Evolutionary conservation across 2,329 filamentous ascomycete species (phyloP).

Genomic region (Didymella arachidicola): DNA sequence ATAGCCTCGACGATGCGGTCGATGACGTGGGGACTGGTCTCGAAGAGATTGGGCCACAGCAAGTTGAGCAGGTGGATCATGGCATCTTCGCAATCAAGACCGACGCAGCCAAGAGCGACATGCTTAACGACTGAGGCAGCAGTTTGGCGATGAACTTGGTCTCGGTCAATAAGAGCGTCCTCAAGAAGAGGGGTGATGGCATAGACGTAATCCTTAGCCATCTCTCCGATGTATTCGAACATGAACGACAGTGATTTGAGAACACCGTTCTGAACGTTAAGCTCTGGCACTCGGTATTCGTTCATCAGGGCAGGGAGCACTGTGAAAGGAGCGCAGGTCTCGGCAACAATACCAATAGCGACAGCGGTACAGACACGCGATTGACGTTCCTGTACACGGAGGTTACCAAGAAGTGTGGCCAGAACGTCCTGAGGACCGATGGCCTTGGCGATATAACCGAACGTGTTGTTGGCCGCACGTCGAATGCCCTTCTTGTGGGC

Average conservation of each 20-base stretch:
- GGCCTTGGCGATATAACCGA: conserved; percentile 98
- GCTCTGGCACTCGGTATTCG: conserved; percentile 96
- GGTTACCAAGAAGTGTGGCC: conserved; percentile 93
- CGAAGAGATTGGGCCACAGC: conserved; percentile 95
- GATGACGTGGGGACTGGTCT: conserved; percentile 97
- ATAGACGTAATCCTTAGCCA: conserved; percentile 99
- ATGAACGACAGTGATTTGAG: conserved; percentile 96
- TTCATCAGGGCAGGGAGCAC: conserved; percentile 99
- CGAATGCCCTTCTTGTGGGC: conserved; percentile 99
- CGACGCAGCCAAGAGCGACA: conserved; percentile 95
- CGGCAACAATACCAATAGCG: conserved; percentile 96
- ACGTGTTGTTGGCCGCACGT: conserved; percentile 98
- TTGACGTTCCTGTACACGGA: conserved; percentile 96
- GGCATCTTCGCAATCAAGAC: conserved; percentile 95
- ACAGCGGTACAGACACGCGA: conserved; percentile 98
- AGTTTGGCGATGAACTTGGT: conserved; percentile 97
- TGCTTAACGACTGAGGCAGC: conserved; percentile 98
- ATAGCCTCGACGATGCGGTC: conserved; percentile 98
- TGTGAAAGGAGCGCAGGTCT: conserved; percentile 97
- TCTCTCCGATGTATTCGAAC: conserved; percentile 99
- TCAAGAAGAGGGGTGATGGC: conserved; percentile 95
- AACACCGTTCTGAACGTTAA: conserved; percentile 98
- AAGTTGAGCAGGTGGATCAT: conserved; percentile 98
- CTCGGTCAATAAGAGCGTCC: conserved; percentile 95
- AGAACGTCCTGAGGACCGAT: conserved; percentile 98